These are phyloP conservation scores for Pyrenochaeta sp. DNA, from an alignment of 2,329 filamentous ascomycete genomes.

Conservation along the genomic window DNA sequence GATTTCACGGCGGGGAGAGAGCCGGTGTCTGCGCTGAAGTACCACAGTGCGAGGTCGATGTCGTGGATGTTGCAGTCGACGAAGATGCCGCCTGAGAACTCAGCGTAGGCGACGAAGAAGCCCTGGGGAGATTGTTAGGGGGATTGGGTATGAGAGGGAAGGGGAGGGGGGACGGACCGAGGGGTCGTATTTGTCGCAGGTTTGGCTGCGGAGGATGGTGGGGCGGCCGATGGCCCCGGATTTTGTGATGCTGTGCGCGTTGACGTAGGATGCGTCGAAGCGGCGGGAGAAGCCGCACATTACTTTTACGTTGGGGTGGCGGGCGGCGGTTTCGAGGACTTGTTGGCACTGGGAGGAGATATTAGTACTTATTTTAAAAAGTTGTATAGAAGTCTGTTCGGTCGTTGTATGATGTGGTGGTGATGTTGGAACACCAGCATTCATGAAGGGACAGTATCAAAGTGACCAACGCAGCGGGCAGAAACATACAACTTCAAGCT, in stretches of 20 bases:
- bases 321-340: conserved; percentile 64
- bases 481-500: conserved; percentile 62
- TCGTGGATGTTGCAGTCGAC: conserved; percentile 76
- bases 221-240: conserved; percentile 66
- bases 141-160: not conserved
- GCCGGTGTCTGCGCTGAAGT: conserved; percentile 53
- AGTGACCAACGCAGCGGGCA: not conserved
- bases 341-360: conserved; percentile 68
- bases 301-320: conserved; percentile 67
- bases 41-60: conserved; percentile 71
- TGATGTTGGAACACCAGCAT: too few species aligned
- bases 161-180: too few species aligned
- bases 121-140: conserved; percentile 62
- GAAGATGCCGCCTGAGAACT: conserved; percentile 72
- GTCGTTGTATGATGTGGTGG: too few species aligned
- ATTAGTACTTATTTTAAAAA: too few species aligned
- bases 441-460: too few species aligned
- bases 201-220: conserved; percentile 69
- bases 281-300: conserved; percentile 72
- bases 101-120: conserved; percentile 73
- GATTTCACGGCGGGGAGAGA: conserved; percentile 59
- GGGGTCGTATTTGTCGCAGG: conserved; percentile 68
- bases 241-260: conserved; percentile 62
- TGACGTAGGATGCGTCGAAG: conserved; percentile 71
- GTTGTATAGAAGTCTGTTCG: too few species aligned